phyloP scores from a whole-genome alignment of 352 stramenopile species.

The Pythium aquatile region DNA sequence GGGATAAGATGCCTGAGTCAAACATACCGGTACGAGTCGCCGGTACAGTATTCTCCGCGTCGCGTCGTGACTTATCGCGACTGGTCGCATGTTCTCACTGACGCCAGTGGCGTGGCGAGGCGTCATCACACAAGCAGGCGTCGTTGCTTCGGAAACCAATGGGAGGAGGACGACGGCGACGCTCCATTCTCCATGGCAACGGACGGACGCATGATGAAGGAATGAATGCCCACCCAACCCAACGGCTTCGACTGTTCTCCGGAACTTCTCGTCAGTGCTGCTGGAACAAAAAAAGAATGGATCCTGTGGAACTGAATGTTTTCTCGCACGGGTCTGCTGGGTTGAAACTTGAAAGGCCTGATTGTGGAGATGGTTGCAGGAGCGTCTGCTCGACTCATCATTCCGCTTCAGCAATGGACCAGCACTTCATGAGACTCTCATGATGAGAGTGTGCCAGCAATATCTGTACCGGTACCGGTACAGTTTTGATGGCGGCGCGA shows the following conservation, averaged over 20 bases:
- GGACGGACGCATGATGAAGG: background rate
- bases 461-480: too few species aligned
- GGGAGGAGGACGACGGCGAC: background rate
- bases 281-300: slow-evolving; percentile 18
- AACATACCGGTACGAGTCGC: background rate
- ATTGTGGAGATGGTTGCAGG: background rate
- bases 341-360: background rate
- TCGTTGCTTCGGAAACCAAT: background rate
- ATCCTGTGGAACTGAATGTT: slow-evolving; percentile 12
- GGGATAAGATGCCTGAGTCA: background rate
- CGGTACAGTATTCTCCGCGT: background rate
- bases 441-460: too few species aligned
- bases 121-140: background rate
- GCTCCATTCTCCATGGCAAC: background rate
- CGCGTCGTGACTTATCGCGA: background rate
- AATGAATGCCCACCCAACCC: background rate
- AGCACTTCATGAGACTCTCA: too few species aligned
- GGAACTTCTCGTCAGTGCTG: background rate
- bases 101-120: background rate
- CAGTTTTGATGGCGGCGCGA: background rate
- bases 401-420: background rate
- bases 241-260: background rate
- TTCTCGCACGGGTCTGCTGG: background rate
- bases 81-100: slow-evolving; percentile 3
- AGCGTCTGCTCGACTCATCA: background rate